Evolutionary conservation across 495 filamentous ascomycete species (phyloP), one percentile per base, ranked within the genome.

Genomic region (Trichoderma parareesei): DNA sequence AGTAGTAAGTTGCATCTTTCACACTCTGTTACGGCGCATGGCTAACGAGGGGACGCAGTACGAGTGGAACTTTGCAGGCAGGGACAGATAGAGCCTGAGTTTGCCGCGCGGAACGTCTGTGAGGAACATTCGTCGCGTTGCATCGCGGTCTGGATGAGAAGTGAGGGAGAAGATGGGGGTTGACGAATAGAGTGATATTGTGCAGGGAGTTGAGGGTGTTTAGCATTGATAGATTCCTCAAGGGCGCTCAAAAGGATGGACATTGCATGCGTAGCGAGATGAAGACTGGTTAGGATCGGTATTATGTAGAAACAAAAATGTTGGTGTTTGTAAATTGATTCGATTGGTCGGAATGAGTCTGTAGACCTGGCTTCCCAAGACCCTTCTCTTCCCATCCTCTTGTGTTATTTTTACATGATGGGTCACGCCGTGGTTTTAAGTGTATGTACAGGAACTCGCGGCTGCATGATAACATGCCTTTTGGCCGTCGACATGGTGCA

Each of bases 61-160:
- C 73, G 90, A 96, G 76, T 96, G 91, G 91, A 90, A 90, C 69
- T 86, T 91, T 71, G 83, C 93, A n/a, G 88, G 90, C 69, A 76
- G 87, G 65, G 80, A 83, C 69, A 74, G 81, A 69, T 82, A 75
- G 46, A 49, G 65, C 27, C 33, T 44, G 41, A 46, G n/a, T 40
- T 3, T 63, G 41, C 61, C 41, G 8, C 18, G 61, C 16, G n/a
- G 53, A 57, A 33, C 35, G 11, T 43, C 38, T 61, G 60, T 40
- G 38, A 27, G n/a, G 60, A 42, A 38, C 8, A 57, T n/a, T 11
- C 18, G 18, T 57, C 53, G 60, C 60, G 35, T 38, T 7, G 13
- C 13, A 14, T 61, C 60, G 60, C 60, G 41, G 14, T 57, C 16
- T 20, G 38, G 60, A 16, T 33, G 38, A 11, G 20, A 43, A n/a